Evolutionary conservation across 2,329 filamentous ascomycete genomes (phyloP).

Genomic region (Fonsecaea erecta): DNA sequence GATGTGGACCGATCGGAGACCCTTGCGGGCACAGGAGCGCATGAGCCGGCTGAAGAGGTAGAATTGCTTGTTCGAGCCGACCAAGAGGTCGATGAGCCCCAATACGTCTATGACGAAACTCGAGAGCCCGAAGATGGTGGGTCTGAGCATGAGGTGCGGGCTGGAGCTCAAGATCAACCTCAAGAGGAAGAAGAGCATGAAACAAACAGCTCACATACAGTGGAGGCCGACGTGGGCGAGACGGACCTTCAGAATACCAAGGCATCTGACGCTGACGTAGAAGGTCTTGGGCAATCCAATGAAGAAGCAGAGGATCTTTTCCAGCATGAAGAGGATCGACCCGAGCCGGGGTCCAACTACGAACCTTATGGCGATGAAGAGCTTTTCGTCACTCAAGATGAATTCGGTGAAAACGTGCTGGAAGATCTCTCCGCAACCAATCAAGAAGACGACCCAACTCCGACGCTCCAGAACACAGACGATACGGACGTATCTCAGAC

Average conservation of each 20-base stretch:
- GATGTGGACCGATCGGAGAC: constrained; percentile 4
- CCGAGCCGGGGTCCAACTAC: constrained; percentile 16
- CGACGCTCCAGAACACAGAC: neutral
- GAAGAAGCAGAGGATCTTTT: constrained; percentile 21
- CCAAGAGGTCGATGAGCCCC: constrained; percentile 1
- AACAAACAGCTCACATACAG: constrained; percentile 29
- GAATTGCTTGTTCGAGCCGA: constrained; percentile 1
- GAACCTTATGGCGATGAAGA: constrained; percentile 31
- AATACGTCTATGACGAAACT: constrained; percentile 14
- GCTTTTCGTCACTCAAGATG: constrained; percentile 21
- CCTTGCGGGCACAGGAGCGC: constrained; percentile 2
- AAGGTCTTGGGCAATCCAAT: constrained; percentile 8
- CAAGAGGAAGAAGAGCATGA: constrained; percentile 22
- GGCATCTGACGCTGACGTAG: constrained; percentile 9
- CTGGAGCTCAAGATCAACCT: neutral
- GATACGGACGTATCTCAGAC: neutral
- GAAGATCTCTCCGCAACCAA: constrained; percentile 4
- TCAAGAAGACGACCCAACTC: neutral
- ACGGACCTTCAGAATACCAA: neutral
- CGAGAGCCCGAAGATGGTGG: neutral
- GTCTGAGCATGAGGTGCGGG: neutral
- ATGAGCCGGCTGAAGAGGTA: neutral
- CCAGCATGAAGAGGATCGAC: constrained; percentile 17
- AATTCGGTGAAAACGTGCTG: constrained; percentile 2
- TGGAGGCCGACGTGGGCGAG: constrained; percentile 19